Evolutionary conservation across 1,139 yeast species (phyloP).

Genomic region (Debaryomycetaceae sp.): DNA sequence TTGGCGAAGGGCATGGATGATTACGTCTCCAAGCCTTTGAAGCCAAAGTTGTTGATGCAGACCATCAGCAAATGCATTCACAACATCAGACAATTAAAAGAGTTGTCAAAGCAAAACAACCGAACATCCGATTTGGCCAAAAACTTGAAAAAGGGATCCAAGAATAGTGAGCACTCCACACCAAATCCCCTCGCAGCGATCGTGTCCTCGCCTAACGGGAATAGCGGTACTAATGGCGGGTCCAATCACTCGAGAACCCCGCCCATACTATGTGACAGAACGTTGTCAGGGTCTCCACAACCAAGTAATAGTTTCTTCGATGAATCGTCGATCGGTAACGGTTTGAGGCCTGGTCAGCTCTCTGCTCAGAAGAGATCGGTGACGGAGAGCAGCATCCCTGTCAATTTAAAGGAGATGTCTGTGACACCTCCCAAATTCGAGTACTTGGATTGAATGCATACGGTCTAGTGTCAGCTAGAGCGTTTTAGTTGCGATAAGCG

Average conservation of each 20-base stretch:
- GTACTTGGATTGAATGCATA: slow-evolving; percentile 7
- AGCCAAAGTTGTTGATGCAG: slow-evolving; percentile 76
- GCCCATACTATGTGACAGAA: slow-evolving; percentile 4
- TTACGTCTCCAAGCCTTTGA: slow-evolving; percentile 80
- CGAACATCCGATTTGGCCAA: slow-evolving; percentile 47
- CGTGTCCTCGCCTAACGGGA: slow-evolving; percentile 16
- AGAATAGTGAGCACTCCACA: slow-evolving; percentile 20
- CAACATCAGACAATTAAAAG: slow-evolving; percentile 55
- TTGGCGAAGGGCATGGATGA: slow-evolving; percentile 90
- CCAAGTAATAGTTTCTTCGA: slow-evolving; percentile 3
- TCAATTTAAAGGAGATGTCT: slow-evolving; percentile 8
- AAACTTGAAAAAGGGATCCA: slow-evolving; percentile 37
- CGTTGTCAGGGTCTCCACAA: slow-evolving; percentile 5
- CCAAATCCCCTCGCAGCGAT: slow-evolving; percentile 15
- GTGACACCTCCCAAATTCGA: slow-evolving; percentile 8
- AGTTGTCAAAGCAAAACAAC: slow-evolving; percentile 47
- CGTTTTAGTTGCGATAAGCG: too few relatives aligned
- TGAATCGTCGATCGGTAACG: slow-evolving; percentile 1
- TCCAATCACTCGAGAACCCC: slow-evolving; percentile 4
- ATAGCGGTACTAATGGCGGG: slow-evolving; percentile 12
- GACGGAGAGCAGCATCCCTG: slow-evolving; percentile 28
- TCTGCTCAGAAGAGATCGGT: slow-evolving; percentile 26
- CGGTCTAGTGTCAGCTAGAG: too few relatives aligned
- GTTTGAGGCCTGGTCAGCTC: slow-evolving; percentile 34
- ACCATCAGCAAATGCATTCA: slow-evolving; percentile 82